A percentile compares a stretch with the other conserved stretches of the same genome.
Evolutionary conservation across 2,329 filamentous ascomycete species (phyloP).

Genomic region (Elsinoe batatas): DNA sequence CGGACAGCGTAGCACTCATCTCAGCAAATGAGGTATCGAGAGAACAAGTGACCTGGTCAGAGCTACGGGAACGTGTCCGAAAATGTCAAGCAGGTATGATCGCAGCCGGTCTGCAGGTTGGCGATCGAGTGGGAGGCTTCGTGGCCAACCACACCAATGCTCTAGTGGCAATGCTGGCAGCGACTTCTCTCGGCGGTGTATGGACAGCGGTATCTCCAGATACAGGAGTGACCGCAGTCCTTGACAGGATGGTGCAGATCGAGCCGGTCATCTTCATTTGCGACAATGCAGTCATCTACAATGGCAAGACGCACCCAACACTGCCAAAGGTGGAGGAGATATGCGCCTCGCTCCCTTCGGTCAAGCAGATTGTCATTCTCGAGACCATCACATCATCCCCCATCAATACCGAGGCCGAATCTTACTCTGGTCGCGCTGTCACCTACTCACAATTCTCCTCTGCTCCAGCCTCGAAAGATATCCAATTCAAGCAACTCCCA

Average conservation of each 20-base stretch:
- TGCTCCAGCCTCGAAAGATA: constrained; percentile 24
- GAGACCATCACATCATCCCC: constrained; percentile 13
- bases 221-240: constrained; percentile 79
- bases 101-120: constrained; percentile 51
- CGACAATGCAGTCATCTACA: constrained; percentile 83
- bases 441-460: constrained; percentile 32
- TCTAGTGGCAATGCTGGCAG: constrained; percentile 76
- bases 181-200: constrained; percentile 71
- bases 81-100: constrained; percentile 62
- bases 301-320: constrained; percentile 79
- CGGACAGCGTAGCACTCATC: constrained; percentile 60
- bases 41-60: constrained; percentile 63
- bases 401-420: background rate
- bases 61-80: constrained; percentile 68
- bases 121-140: constrained; percentile 59
- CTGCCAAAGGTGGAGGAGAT: constrained; percentile 72
- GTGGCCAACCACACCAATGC: constrained; percentile 85
- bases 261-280: constrained; percentile 72
- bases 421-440: constrained; percentile 25
- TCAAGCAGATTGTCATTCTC: constrained; percentile 66
- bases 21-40: constrained; percentile 65
- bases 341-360: constrained; percentile 52
- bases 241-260: constrained; percentile 81
- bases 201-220: constrained; percentile 94
- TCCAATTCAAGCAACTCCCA: constrained; percentile 62